Percentiles rank a stretch among this genome's conserved stretches.
phyloP scores from a whole-genome alignment of 306 rosid species.

The Cucumis hystrix region DNA sequence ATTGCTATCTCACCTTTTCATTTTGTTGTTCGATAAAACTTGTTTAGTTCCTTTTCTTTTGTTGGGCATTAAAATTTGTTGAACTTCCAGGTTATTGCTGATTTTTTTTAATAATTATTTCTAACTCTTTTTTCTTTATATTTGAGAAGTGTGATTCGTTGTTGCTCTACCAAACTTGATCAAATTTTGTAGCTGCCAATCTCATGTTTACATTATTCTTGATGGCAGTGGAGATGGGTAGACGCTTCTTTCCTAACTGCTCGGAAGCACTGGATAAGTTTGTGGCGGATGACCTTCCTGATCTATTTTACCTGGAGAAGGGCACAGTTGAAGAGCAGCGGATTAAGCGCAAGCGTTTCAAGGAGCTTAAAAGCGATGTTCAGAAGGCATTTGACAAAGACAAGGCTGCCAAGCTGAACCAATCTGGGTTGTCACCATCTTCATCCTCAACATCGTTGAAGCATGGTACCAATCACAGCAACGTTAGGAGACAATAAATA shows the following conservation, averaged over 20 bases:
- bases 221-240: conserved; percentile 34
- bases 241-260: conserved; percentile 33
- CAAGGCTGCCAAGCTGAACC: conserved; percentile 27
- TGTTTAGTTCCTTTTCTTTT: too few relatives aligned
- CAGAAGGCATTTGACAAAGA: conserved; percentile 37
- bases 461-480: conserved; percentile 7
- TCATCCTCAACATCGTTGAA: conserved; percentile 21
- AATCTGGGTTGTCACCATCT: conserved; percentile 18
- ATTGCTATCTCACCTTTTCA: background rate
- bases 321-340: conserved; percentile 30
- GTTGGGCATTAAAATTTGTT: too few relatives aligned
- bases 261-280: conserved; percentile 44
- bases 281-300: conserved; percentile 32
- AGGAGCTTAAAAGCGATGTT: conserved; percentile 35
- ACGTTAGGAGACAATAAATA: background rate
- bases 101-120: background rate
- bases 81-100: background rate
- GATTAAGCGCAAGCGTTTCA: conserved; percentile 26
- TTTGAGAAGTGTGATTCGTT: background rate
- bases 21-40: background rate
- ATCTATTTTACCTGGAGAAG: conserved; percentile 20
- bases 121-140: background rate
- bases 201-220: background rate
- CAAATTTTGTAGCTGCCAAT: background rate
- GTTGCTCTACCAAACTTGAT: background rate